Evolutionary conservation across 208 protist genomes (phyloP), one percentile per base, ranked within the genome.

Genomic region (Crithidia fasciculata): DNA sequence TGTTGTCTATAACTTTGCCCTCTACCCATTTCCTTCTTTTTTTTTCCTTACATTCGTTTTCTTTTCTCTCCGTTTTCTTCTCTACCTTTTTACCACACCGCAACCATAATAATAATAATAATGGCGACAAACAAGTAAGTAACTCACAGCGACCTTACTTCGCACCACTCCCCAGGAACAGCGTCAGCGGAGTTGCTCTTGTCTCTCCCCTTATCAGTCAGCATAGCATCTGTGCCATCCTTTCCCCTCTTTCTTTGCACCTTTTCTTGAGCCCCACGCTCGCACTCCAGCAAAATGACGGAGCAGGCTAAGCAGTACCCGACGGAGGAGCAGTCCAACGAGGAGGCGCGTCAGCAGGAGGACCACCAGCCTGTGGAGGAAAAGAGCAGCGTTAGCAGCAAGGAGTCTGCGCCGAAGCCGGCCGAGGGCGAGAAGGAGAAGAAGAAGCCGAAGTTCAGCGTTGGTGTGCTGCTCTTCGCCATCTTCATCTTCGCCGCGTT

Each of bases 401-500:
- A 67, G 52, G 39, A 57, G 18, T 69, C 64, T 15, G 52, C 7
- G 16, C 8, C 52, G 39, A 75, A 86, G 44, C 52, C 65, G n/a
- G 72, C n/a, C 10, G 47, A 49, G 47, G 60, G 55, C 39, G 61
- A 72, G 53, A 65, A 71, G 63, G 63, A 55, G 37, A 40, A 66
- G 57, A 53, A 58, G 41, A 81, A 74, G 74, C 45, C 39, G 18
- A 70, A 72, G 59, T 57, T 83, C 53, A 76, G 72, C 68, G 69
- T 82, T 28, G 65, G 67, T 45, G 74, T 83, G 18, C 64, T 88
- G 56, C 41, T 88, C 72, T 88, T 85, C 62, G 67, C 76, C 47
- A 66, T 85, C 68, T 57, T 70, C 53, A 72, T 78, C 58, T 76
- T 88, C 52, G 63, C 45, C 50, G 83, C 68, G 39, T 85, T 84